phyloP scores from a whole-genome alignment of 2,329 filamentous ascomycete genomes.

The Cordyceps militaris region DNA sequence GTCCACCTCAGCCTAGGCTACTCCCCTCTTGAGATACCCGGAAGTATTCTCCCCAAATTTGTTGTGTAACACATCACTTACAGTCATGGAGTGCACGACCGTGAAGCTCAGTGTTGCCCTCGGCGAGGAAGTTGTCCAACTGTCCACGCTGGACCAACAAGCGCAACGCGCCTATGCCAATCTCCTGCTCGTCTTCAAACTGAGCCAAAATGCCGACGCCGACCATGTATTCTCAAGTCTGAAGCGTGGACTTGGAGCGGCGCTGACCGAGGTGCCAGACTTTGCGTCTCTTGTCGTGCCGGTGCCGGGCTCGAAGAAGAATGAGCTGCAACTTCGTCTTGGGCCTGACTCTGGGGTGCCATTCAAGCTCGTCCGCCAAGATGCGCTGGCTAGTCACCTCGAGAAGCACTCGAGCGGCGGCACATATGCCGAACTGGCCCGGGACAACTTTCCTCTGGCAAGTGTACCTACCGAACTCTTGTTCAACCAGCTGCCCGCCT shows the following conservation, averaged over 20 bases:
- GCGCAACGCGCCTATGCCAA: neutral
- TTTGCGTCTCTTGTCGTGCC: neutral
- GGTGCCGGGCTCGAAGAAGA: neutral
- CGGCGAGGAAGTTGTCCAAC: neutral
- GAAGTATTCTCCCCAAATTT: no score
- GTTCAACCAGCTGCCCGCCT: neutral
- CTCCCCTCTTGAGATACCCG: no score
- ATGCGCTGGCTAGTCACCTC: neutral
- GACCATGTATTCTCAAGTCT: neutral
- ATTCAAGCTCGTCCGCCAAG: neutral
- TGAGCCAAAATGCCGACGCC: neutral
- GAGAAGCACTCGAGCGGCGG: neutral
- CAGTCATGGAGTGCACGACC: neutral
- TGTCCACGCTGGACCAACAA: neutral
- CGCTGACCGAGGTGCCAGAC: neutral
- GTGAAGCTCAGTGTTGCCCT: neutral
- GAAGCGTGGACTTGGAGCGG: neutral
- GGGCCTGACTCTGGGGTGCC: neutral
- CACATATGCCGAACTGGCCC: neutral
- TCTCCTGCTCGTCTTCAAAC: neutral
- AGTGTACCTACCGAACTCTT: neutral
- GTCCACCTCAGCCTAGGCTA: no score
- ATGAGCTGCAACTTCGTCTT: neutral
- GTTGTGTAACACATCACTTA: neutral
- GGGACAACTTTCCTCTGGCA: neutral